phyloP scores from a whole-genome alignment of 306 rosid genomes.

The Delonix regia region DNA sequence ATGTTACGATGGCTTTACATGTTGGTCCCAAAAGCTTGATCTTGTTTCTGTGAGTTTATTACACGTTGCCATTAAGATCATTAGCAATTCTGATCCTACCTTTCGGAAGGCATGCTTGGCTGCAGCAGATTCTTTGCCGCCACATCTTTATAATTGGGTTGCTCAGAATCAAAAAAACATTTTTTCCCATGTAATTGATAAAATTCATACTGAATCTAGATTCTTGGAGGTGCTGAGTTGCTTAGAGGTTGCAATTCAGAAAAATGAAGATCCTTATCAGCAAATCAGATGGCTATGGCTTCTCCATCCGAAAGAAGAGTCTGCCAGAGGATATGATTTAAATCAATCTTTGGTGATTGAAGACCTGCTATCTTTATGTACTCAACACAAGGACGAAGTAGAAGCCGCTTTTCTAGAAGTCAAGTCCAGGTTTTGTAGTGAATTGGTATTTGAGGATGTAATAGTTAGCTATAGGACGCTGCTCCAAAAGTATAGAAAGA shows the following conservation, averaged over 20 bases:
- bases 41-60: conserved; percentile 51
- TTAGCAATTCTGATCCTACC: conserved; percentile 56
- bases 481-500: conserved; percentile 64
- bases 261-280: conserved; percentile 68
- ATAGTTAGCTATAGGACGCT: conserved; percentile 52
- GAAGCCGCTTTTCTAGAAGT: conserved; percentile 60
- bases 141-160: conserved; percentile 48
- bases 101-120: conserved; percentile 82
- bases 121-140: conserved; percentile 48
- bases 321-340: conserved; percentile 32
- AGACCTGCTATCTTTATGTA: conserved; percentile 42
- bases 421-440: conserved; percentile 67
- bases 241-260: conserved; percentile 56
- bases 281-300: conserved; percentile 65
- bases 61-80: conserved; percentile 67
- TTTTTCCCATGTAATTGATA: conserved; percentile 56
- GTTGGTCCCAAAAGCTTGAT: conserved; percentile 43
- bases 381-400: conserved; percentile 47
- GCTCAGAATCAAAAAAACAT: conserved; percentile 47
- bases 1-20: conserved; percentile 30
- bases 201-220: conserved; percentile 49
- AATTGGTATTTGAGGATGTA: conserved; percentile 62
- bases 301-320: conserved; percentile 45
- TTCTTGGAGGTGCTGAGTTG: conserved; percentile 56
- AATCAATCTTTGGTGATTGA: conserved; percentile 42